A percentile compares a stretch with the other conserved stretches of the same genome.
phyloP scores from a whole-genome alignment of 78 protist species.

The Dictyostelium capitatum region DNA sequence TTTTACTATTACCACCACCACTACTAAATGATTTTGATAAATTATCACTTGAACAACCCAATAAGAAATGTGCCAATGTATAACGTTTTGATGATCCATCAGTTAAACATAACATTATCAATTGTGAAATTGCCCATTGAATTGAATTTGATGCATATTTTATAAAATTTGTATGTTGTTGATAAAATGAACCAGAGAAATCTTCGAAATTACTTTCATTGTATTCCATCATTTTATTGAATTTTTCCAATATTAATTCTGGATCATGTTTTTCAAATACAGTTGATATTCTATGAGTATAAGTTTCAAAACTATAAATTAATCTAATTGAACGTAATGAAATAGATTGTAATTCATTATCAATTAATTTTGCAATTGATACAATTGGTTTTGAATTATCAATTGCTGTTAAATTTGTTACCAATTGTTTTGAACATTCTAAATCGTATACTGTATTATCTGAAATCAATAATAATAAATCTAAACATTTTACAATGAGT shows the following conservation, averaged over 20 bases:
- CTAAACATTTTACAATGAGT: conserved; percentile 33
- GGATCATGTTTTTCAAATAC: conserved; percentile 24
- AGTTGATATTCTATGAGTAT: conserved; percentile 27
- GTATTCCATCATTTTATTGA: conserved; percentile 47
- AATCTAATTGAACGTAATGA: conserved; percentile 39
- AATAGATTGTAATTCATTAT: conserved; percentile 28
- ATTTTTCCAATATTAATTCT: conserved; percentile 13
- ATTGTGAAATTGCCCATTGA: conserved; percentile 57
- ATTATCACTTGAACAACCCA: conserved; percentile 54
- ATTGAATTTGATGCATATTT: conserved; percentile 24
- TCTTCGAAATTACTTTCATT: conserved; percentile 17
- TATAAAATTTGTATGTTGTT: neutral
- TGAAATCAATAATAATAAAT: conserved; percentile 38
- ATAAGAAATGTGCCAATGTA: conserved; percentile 59
- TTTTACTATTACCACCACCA: conserved; percentile 26
- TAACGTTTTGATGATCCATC: neutral
- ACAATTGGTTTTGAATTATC: conserved; percentile 27
- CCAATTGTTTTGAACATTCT: conserved; percentile 36
- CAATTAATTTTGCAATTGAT: conserved; percentile 46
- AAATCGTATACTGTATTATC: conserved; percentile 14
- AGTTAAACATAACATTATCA: conserved; percentile 48
- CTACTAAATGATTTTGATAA: conserved; percentile 15
- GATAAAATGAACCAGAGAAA: conserved; percentile 18
- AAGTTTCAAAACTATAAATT: conserved; percentile 47
- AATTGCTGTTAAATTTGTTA: neutral